Evolutionary conservation across 1,139 yeast genomes (phyloP), one percentile per base, ranked within the genome.

Genomic region (Yamadazyma pseudoaaseri): DNA sequence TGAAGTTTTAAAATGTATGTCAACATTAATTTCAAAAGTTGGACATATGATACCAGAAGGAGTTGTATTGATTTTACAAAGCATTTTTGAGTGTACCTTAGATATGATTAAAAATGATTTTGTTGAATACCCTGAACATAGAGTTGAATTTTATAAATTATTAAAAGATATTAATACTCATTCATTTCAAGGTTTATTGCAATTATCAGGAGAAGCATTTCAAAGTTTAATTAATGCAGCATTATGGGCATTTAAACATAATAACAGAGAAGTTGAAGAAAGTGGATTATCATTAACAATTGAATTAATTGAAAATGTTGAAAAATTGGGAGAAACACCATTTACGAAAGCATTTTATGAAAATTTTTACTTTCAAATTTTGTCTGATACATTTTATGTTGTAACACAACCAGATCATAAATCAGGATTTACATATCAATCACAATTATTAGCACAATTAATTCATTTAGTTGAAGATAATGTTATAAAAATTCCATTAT

Each of bases 191-290:
- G 96, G 97, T 0, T 72, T 92, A 49, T 70, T 89, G 44, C 86
- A 87, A 61, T 74, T 92, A 45, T 95, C 97, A 10, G 94, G 95
- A 6, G 92, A 81, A 45, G 95, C 96, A 21, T 90, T 92, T 74
- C 89, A 85, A 58, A 76, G 90, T 38, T 83, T 92, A 39, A 81
- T 94, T 45, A 92, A 87, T 61, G 95, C 97, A 1, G 90, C 96
- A 31, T 71, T 94, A 53, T 92, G 98, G 98, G 97, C 97, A 0
- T 86, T 94, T 59, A 92, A 92, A 62, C 98, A 92, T 59, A 94
- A 90, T 52, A 87, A 90, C 60, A 78, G 97, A 60, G 97, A 89
- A 41, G 97, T 92, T 36, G 97, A 92, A 61, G 90, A 85, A 42
- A 83, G 83, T 86, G 97, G 97, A 25, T 75, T 92, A 49, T 76